Conservation (phyloP, 768 basidiomycete genomes). For the Tricholoma matsutake region DNA sequence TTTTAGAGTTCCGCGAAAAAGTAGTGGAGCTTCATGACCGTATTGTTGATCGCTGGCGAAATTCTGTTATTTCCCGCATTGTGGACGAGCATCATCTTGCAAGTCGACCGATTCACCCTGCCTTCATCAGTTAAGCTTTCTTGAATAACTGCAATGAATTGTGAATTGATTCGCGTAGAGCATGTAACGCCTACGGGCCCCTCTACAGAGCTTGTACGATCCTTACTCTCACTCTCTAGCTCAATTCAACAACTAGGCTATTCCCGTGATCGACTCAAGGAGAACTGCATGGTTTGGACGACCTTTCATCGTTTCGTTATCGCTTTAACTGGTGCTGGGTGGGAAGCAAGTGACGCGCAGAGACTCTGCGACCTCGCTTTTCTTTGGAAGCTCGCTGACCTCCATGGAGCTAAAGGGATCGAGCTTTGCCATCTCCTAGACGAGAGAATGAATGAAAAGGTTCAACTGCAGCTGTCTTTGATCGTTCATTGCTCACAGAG, state of each 20-base stretch:
- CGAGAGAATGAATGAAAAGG: conserved; percentile 20
- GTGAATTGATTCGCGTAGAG: conserved; percentile 4
- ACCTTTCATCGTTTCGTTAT: conserved; percentile 39
- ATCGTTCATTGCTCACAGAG: conserved; percentile 1
- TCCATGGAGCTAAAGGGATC: conserved; percentile 31
- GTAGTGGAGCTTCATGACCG: conserved; percentile 39
- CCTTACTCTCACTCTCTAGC: conserved; percentile 51
- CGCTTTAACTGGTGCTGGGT: conserved; percentile 29
- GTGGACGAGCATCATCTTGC: conserved; percentile 25
- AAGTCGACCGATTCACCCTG: conserved; percentile 13
- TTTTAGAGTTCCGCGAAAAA: conserved; percentile 48
- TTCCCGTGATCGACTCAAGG: conserved; percentile 33
- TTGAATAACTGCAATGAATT: neutral
- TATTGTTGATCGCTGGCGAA: conserved; percentile 54
- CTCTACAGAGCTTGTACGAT: conserved; percentile 52
- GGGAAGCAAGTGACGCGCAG: conserved; percentile 28
- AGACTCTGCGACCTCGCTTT: conserved; percentile 46
- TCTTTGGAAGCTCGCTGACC: conserved; percentile 39
- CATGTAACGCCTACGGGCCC: conserved; percentile 33
- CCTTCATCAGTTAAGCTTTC: conserved; percentile 23
- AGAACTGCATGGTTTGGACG: conserved; percentile 33
- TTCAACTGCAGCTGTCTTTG: neutral
- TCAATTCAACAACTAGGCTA: conserved; percentile 56
- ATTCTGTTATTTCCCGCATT: conserved; percentile 35
- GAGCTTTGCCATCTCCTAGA: conserved; percentile 25